Conservation (phyloP, 768 basidiomycete genomes). For the Pleurotus pulmonarius region DNA sequence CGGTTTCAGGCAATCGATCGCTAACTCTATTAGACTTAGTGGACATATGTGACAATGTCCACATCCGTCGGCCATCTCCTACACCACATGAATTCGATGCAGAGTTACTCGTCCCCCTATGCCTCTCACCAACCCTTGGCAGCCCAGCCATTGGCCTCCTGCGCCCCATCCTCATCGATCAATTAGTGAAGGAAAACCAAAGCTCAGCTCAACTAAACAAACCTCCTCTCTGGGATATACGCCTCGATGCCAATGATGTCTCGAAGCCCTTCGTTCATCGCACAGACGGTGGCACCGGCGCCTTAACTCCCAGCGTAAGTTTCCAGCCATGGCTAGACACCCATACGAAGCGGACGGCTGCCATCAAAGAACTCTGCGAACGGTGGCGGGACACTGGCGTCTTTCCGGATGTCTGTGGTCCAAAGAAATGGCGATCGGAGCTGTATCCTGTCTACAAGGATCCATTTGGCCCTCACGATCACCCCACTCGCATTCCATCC, state of each 20-base stretch:
- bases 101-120: conserved; percentile 53
- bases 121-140: conserved; percentile 43
- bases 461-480: conserved; percentile 59
- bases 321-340: conserved; percentile 52
- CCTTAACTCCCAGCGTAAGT: conserved; percentile 33
- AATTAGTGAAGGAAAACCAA: conserved; percentile 49
- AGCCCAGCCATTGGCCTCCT: conserved; percentile 63
- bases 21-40: conserved; percentile 58
- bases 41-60: conserved; percentile 70
- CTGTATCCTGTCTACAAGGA: conserved; percentile 73
- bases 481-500: conserved; percentile 26
- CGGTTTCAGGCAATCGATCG: background rate
- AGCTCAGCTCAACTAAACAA: conserved; percentile 14
- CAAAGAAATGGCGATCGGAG: conserved; percentile 83
- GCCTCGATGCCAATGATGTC: conserved; percentile 25
- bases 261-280: conserved; percentile 3
- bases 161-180: conserved; percentile 50
- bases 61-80: conserved; percentile 25
- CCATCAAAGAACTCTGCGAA: conserved; percentile 65
- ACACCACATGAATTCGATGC: conserved; percentile 25
- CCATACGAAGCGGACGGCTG: conserved; percentile 53
- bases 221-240: conserved; percentile 13
- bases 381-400: conserved; percentile 68
- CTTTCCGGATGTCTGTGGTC: conserved; percentile 65
- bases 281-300: conserved; percentile 9